Base-by-base conservation (phyloP, 257 asterid genomes). In the Solanum habrochaites region DNA sequence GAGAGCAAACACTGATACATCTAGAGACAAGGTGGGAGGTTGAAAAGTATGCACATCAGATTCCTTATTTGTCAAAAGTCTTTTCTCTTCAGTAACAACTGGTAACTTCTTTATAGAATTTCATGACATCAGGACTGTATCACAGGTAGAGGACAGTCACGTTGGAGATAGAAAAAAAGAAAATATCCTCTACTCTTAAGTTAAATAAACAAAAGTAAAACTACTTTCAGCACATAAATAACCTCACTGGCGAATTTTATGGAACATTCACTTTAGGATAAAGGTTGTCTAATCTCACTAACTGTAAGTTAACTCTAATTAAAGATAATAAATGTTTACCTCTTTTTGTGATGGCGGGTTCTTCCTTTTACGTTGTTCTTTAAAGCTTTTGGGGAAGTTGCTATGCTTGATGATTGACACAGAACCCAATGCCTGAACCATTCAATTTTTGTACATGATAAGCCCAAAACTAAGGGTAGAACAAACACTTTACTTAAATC, bases 291-390 rank as follows among this genome's bases (percentile, higher is more conserved):
- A 78, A 78, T 58, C 72, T 83, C 73, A 60, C 25, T 37, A 83
- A 29, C 37, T 60, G 7, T 66, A 16, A 58, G 58, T 25, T 15
- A 60, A 64, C 86, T 78, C 40, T 15, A 62, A 62, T 83, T 31
- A 83, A 21, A 64, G 39, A 32, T 64, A 8, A 40, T 64, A 62
- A 83, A 64, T 64, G 27, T 45, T 77, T 86, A 86, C 88, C 85
- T 47, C 85, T 82, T 70, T 32, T 25, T 35, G 18, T 66, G 56
- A 27, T 16, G 71, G 86, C 7, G 32, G 20, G 12, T 47, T 52
- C 80, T 86, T 80, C 81, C 86, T 86, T 84, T 81, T 81, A 82
- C 82, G 25, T 66, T 73, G 85, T 60, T 70, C 52, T 71, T 86
- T 81, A 69, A 78, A 78, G 62, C 40, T 56, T 67, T 81, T 71